These are phyloP conservation scores for Microbotryomycetes sp. DNA, from an alignment of 1,284 basidiomycete genomes.

Conservation along the genomic window DNA sequence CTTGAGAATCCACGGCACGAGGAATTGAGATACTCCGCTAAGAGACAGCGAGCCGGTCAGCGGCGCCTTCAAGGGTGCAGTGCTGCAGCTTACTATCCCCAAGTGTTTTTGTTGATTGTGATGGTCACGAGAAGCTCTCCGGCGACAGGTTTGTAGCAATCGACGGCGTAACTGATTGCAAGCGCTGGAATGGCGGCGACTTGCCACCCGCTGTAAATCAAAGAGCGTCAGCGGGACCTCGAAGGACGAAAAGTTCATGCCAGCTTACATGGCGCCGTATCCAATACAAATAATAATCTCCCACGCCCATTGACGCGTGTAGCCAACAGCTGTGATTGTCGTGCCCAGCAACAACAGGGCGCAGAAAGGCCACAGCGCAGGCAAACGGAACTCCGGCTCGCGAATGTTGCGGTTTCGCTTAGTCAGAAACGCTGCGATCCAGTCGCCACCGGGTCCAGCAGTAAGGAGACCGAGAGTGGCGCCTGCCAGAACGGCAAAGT, in stretches of 20 bases:
- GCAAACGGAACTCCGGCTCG: not conserved
- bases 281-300: constrained; percentile 1
- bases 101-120: constrained; percentile 7
- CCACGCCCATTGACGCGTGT: not conserved
- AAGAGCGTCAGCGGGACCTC: too few species aligned
- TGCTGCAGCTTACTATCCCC: constrained; percentile 1
- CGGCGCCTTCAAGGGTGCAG: not conserved
- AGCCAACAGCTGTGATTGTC: not conserved
- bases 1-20: constrained; percentile 2
- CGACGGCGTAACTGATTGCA: not conserved
- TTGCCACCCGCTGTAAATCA: constrained; percentile 1
- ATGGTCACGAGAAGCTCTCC: constrained; percentile 2
- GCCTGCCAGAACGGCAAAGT: not conserved
- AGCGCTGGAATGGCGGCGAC: constrained; percentile 1
- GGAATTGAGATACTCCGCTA: not conserved
- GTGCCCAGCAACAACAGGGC: not conserved
- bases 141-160: not conserved
- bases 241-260: too few species aligned
- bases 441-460: not conserved
- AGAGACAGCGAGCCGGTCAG: not conserved
- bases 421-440: not conserved
- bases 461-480: not conserved
- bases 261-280: not conserved
- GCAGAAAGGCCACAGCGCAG: not conserved
- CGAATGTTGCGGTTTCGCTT: not conserved